Conservation (phyloP, 495 filamentous ascomycete species). For the Astrothelium subdiscretum region DNA sequence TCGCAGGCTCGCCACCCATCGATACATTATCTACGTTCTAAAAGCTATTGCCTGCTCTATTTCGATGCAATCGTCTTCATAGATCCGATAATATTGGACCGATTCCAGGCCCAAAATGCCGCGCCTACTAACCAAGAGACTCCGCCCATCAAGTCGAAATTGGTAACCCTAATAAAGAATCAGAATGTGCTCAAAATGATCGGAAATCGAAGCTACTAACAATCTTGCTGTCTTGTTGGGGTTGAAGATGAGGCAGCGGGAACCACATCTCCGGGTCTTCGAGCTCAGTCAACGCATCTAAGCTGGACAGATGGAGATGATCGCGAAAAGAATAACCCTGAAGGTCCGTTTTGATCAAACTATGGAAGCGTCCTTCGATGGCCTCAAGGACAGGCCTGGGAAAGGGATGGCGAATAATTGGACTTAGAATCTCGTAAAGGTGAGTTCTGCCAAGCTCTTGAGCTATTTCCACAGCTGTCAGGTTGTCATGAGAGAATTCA, state of each 20-base stretch:
- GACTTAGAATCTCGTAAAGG: background rate
- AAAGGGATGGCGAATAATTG: background rate
- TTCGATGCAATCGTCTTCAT: background rate
- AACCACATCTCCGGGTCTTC: background rate
- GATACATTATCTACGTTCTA: background rate
- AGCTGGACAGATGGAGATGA: background rate
- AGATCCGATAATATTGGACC: background rate
- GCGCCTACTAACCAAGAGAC: background rate
- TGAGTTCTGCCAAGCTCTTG: background rate
- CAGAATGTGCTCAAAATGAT: background rate
- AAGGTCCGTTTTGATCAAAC: background rate
- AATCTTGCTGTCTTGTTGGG: background rate
- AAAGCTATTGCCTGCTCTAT: background rate
- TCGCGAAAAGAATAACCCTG: background rate
- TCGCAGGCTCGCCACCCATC: too few relatives aligned
- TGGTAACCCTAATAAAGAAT: background rate
- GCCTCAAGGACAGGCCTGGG: background rate
- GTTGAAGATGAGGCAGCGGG: background rate
- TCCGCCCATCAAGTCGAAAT: background rate
- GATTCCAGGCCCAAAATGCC: background rate
- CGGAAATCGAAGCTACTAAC: background rate
- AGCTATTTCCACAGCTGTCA: background rate
- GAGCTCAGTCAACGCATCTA: background rate
- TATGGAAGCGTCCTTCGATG: background rate
- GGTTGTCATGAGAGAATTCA: background rate